Conservation (phyloP, 371 early-diverging fungal genomes). For the Dichotomocladium elegans region DNA sequence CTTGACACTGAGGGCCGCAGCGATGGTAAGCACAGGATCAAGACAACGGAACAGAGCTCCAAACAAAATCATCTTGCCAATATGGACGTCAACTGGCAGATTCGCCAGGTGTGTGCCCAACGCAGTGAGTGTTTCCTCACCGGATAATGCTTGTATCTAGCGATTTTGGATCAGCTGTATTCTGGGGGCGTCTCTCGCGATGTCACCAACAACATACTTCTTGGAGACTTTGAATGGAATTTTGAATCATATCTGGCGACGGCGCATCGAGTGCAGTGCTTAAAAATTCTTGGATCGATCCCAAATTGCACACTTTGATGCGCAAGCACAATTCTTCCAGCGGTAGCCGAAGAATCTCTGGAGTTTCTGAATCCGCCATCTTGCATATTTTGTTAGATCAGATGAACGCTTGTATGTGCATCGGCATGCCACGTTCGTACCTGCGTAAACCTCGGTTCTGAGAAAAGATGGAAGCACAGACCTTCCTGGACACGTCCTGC, state of each 20-base stretch:
- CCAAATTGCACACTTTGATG: constrained; percentile 65
- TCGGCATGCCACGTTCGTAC: constrained; percentile 26
- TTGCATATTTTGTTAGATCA: background rate
- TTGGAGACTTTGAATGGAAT: constrained; percentile 58
- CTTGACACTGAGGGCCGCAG: constrained; percentile 69
- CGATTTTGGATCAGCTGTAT: background rate
- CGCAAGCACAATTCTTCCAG: constrained; percentile 78
- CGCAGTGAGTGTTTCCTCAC: constrained; percentile 70
- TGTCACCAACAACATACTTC: constrained; percentile 30
- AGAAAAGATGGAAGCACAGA: constrained; percentile 71
- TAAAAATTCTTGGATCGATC: constrained; percentile 59
- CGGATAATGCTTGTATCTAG: constrained; percentile 46
- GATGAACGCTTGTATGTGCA: background rate
- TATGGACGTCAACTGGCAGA: constrained; percentile 83
- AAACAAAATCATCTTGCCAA: constrained; percentile 87
- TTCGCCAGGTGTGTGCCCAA: constrained; percentile 85
- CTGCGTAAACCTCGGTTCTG: constrained; percentile 46
- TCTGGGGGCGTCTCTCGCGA: no score
- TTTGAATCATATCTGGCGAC: constrained; percentile 58
- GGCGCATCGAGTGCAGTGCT: constrained; percentile 77
- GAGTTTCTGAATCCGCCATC: constrained; percentile 67
- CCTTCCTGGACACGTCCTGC: constrained; percentile 91
- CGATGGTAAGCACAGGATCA: constrained; percentile 79
- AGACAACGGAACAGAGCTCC: constrained; percentile 80
- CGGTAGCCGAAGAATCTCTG: constrained; percentile 81